Conservation (phyloP, 2,329 filamentous ascomycete species). For the Phaeosphaeria sp. region DNA sequence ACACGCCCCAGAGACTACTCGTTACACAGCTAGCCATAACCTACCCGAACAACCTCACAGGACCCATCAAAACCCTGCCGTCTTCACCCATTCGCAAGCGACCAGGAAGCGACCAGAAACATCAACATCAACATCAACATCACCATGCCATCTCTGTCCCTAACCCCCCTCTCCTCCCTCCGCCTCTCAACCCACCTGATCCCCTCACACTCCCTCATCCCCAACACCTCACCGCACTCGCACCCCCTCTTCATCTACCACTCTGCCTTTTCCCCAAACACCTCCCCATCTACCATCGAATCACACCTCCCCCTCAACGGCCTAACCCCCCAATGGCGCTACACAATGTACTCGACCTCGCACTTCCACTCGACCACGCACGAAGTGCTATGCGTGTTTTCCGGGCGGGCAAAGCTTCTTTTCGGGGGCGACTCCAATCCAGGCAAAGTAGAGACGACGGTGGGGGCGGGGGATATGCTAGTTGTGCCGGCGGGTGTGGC, state of each 20-base stretch:
- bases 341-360: constrained; percentile 70
- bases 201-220: constrained; percentile 61
- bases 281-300: constrained; percentile 61
- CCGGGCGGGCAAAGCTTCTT: constrained; percentile 66
- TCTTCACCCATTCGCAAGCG: too few relatives aligned
- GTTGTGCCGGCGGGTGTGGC: constrained; percentile 70
- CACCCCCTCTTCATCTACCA: constrained; percentile 73
- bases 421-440: constrained; percentile 72
- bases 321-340: constrained; percentile 69
- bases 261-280: constrained; percentile 57
- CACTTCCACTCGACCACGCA: constrained; percentile 74
- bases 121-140: background rate
- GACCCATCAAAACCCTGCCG: too few relatives aligned
- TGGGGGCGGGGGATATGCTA: constrained; percentile 67
- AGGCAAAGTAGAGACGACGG: constrained; percentile 60
- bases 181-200: constrained; percentile 66
- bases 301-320: constrained; percentile 60
- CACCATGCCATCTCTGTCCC: constrained; percentile 22
- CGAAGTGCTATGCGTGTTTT: constrained; percentile 68
- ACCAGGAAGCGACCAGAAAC: too few relatives aligned
- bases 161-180: constrained; percentile 59
- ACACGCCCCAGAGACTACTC: too few relatives aligned
- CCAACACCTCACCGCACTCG: constrained; percentile 69
- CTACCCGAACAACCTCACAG: too few relatives aligned
- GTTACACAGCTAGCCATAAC: too few relatives aligned